Evolutionary conservation across 805 yeast species (phyloP).

Genomic region (Candida cerambycidarum): DNA sequence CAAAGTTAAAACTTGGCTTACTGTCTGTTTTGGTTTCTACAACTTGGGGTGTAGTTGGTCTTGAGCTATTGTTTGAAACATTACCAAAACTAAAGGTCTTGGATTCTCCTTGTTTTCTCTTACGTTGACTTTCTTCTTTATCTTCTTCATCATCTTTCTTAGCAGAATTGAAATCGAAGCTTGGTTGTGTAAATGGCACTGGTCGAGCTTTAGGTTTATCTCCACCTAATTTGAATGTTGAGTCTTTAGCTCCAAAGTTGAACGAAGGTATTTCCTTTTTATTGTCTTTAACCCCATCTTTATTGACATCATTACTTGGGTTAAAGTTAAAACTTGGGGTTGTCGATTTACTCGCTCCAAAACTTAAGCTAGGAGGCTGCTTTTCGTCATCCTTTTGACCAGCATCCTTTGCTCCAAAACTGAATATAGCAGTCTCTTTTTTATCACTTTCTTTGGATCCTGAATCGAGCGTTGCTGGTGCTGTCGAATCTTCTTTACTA

Average conservation of each 20-base stretch:
- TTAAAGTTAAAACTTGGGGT: too few species aligned
- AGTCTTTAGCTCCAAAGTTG: constrained; percentile 10
- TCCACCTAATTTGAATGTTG: constrained; percentile 10
- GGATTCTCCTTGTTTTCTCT: constrained; percentile 5
- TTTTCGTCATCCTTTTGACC: too few species aligned
- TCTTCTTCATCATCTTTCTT: not conserved
- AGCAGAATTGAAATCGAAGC: not conserved
- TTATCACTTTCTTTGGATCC: constrained; percentile 9
- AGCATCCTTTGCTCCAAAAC: too few species aligned
- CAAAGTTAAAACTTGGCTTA: constrained; percentile 12
- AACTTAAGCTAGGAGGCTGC: too few species aligned
- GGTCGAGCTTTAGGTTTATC: too few species aligned
- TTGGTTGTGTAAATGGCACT: too few species aligned
- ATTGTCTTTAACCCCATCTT: constrained; percentile 2
- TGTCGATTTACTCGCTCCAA: too few species aligned
- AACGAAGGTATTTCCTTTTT: constrained; percentile 8
- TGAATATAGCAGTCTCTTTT: constrained; percentile 9
- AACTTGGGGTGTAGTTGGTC: constrained; percentile 3
- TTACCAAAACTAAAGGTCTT: constrained; percentile 5
- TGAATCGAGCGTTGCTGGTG: too few species aligned
- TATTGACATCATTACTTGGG: too few species aligned
- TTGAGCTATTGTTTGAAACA: constrained; percentile 1
- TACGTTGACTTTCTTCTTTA: constrained; percentile 6
- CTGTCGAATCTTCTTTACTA: too few species aligned
- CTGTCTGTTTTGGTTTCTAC: not conserved